Percentiles rank a stretch among this genome's conserved stretches.
These are phyloP conservation scores for Ceratopteris richardii DNA, from an alignment of 75 land plant species.

Conservation along the genomic window DNA sequence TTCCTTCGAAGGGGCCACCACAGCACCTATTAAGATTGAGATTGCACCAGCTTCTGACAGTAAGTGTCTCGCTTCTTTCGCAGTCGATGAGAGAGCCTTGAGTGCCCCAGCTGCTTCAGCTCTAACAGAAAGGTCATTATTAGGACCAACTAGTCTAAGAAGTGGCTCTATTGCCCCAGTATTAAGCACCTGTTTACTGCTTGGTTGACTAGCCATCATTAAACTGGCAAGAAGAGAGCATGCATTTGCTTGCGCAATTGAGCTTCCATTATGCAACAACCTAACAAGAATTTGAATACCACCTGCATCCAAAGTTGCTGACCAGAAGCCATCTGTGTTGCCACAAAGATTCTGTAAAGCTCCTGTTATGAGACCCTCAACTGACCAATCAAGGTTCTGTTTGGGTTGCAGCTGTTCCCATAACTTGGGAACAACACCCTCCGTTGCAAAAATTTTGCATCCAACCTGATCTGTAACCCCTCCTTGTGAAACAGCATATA, in stretches of 20 bases:
- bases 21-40: conserved; percentile 26
- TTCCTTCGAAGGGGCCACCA: conserved; percentile 35
- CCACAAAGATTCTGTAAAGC: conserved; percentile 35
- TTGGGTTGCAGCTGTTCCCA: conserved; percentile 36
- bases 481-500: conserved; percentile 36
- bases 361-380: conserved; percentile 36
- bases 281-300: conserved; percentile 31
- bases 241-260: conserved; percentile 38
- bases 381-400: conserved; percentile 22
- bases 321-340: conserved; percentile 42
- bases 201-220: conserved; percentile 30
- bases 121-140: conserved; percentile 35
- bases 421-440: conserved; percentile 37
- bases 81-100: conserved; percentile 21
- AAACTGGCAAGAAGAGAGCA: conserved; percentile 38
- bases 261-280: conserved; percentile 15
- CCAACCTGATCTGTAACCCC: conserved; percentile 46
- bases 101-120: conserved; percentile 47
- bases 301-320: conserved; percentile 33
- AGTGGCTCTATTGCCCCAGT: conserved; percentile 26
- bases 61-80: conserved; percentile 22
- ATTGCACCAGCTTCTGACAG: conserved; percentile 37
- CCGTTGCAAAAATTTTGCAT: conserved; percentile 42
- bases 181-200: conserved; percentile 20
- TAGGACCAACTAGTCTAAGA: conserved; percentile 24